Base-by-base conservation (phyloP, 495 filamentous ascomycete genomes). In the Tuber indicum region DNA sequence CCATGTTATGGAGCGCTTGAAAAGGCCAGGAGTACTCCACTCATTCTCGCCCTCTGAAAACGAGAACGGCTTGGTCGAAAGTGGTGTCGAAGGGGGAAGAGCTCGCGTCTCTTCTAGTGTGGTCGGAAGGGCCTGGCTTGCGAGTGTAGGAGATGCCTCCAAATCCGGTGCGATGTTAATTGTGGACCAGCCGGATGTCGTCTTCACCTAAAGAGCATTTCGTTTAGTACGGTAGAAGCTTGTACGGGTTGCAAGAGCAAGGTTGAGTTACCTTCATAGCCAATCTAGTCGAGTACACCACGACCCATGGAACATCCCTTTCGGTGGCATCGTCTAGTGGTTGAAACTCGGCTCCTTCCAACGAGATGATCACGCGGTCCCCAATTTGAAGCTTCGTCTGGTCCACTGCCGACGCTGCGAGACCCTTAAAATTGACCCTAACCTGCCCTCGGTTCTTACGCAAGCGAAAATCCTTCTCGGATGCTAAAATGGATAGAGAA, bases 381-480 rank as follows among this genome's bases (percentile, higher is more conserved):
- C 93, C 91, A 78, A 92, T 96, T 26, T 91, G 90, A 72, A 97
- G 82, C 32, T 88, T 88, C 26, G 86, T 87, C 70, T 87, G 87
- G 16, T 90, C 89, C 32, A 96, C 87, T n/a, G 86, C 88, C 81
- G 90, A 89, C 32, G 93, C 96, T 77, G 89, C 88, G 21, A 87
- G 83, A 0, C 92, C 93, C n/a, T 86, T 87, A 80, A 99, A 94
- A 70, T 91, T 87, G 47, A 94, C 87, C 19, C 93, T 89, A n/a
- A 97, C 91, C 85, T 97, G 94, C 26, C 96, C 96, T 77, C 89
- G 91, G 45, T 86, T 86, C 39, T 88, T 88, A 32, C 96, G 93
- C 47, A 97, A 89, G 62, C 93, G 91, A 81, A 96, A 92, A 81
- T 99, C 94, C 41, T 91, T 90, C 75, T 98, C 96, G 17, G 92